A percentile compares a stretch with the other conserved stretches of the same genome.
Conservation (phyloP, 352 stramenopile genomes). For the Phytophthora fragariae region DNA sequence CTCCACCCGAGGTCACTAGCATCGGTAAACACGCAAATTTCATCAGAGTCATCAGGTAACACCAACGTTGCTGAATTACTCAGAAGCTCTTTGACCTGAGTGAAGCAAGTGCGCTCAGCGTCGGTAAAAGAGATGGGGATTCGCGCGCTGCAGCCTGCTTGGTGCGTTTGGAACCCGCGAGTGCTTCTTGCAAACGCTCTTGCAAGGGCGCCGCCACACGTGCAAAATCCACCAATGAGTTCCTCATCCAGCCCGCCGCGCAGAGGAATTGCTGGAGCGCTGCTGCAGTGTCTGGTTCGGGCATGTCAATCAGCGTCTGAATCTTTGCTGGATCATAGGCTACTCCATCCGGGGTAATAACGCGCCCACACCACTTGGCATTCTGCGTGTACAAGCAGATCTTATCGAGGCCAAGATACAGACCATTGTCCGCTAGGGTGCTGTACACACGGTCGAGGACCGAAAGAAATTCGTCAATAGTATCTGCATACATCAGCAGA, state of each 20-base stretch:
- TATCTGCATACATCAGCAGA: too few species aligned
- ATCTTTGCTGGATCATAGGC: too few species aligned
- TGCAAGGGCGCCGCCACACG: neutral
- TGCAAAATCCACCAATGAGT: neutral
- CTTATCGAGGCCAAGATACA: too few species aligned
- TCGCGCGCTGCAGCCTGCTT: neutral
- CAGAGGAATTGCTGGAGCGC: neutral
- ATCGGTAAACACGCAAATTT: too few species aligned
- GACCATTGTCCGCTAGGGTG: too few species aligned
- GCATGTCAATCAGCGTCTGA: too few species aligned
- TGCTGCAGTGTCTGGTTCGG: too few species aligned
- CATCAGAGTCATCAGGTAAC: neutral
- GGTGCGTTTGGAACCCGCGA: neutral
- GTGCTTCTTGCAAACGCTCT: neutral
- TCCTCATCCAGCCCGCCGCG: neutral
- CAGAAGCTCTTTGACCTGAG: neutral
- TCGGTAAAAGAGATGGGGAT: neutral
- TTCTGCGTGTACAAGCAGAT: too few species aligned
- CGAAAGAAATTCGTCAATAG: constrained; percentile 1
- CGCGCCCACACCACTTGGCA: neutral
- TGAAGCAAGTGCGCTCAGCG: neutral
- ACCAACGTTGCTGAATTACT: neutral
- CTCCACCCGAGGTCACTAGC: neutral
- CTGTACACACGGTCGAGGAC: neutral
- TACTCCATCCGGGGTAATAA: too few species aligned